Evolutionary conservation across 2,329 filamentous ascomycete genomes (phyloP), one percentile per base, ranked within the genome.

Genomic region (Fusarium miscanthi): DNA sequence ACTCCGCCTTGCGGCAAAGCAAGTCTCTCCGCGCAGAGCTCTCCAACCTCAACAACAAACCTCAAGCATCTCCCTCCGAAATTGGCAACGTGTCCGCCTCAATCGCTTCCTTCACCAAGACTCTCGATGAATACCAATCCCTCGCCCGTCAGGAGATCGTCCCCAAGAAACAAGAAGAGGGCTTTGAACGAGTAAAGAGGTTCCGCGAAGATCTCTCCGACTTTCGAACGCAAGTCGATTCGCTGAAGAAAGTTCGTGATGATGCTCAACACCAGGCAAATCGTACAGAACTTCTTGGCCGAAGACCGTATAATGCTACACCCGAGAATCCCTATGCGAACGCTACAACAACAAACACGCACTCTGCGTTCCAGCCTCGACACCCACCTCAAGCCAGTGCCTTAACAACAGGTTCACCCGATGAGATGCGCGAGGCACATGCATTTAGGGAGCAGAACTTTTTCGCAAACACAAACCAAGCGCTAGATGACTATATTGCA

Each of bases 241-340:
- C 88, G 40, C 84, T 98, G 56, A 96, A 95, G 80, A 87, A 90
- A 68, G 90, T 91, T 65, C 89, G 92, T 67, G 95, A 98, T 73
- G 93, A 97, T 41, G 87, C 89, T 38, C 87, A 89, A 58, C 88
- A 92, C 75, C 83, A 84, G 56, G 82, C 84, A 62, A 93, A 94
- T 79, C 89, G 94, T 53, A 88, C 88, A 70, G 96, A 98, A 82
- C 87, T 99, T 31, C 88, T 98, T 2, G 95, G 95, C 31, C 88
- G 96, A 57, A 87, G 96, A 51, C 94, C 94, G 3, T 95, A 96
- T 78, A 82, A 83, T 59, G 89, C 91, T n/a, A 92, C 90, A 4
- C 95, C 96, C 3, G 96, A 98, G 81, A 98, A 98, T 78, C 96
- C 96, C 0, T 98, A 98, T 80, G 90, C 94, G 21, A 90, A 93